Base-by-base conservation (phyloP, 1,139 yeast genomes). In the Magnusiomyces ingens region DNA sequence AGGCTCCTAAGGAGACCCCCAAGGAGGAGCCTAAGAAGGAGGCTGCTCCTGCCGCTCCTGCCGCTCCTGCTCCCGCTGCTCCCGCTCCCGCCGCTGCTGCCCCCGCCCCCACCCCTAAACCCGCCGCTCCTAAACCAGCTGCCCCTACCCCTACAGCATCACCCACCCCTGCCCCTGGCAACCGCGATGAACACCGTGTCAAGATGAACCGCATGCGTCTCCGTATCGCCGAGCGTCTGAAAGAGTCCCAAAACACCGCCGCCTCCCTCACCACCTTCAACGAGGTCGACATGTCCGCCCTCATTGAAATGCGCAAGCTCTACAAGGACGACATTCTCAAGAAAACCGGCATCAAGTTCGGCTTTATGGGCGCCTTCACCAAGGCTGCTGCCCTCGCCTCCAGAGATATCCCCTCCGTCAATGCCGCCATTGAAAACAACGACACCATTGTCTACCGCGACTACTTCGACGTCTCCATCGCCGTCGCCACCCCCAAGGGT, bases 161-260 rank as follows among this genome's bases (percentile, higher is more conserved):
- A 29, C 58, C 73, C 37, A 68, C 80, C 46, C 70, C 78, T 44
- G 67, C 81, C 43, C 76, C 81, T 66, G 84, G 87, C 57, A 71
- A 79, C 56, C 86, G 99, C 77, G 75, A 77, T 59, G 98, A 93
- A 75, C 88, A 84, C 72, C 81, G 91, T 72, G 95, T 94, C 62
- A 93, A 93, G 79, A 93, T 93, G 99, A 93, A 91, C 84, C 88
- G 99, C 79, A 94, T 93, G 99, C 87, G 99, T 77, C 76, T 88
- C 75, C 88, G 99, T 81, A 94, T 94, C 63, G 97, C 99, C 56
- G 98, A 94, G 78, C 89, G 99, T 76, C 85, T 93, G 71, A 93
- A 93, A 87, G 98, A 94, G 78, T 87, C 98, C 42, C 99, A 93
- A 76, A 93, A 93, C 79, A 90, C 99, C 54, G 96, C 98, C 62